A percentile compares a stretch with the other conserved stretches of the same genome.
These are phyloP conservation scores for Annulohypoxylon moriforme DNA, from an alignment of 495 filamentous ascomycete genomes.

Conservation along the genomic window DNA sequence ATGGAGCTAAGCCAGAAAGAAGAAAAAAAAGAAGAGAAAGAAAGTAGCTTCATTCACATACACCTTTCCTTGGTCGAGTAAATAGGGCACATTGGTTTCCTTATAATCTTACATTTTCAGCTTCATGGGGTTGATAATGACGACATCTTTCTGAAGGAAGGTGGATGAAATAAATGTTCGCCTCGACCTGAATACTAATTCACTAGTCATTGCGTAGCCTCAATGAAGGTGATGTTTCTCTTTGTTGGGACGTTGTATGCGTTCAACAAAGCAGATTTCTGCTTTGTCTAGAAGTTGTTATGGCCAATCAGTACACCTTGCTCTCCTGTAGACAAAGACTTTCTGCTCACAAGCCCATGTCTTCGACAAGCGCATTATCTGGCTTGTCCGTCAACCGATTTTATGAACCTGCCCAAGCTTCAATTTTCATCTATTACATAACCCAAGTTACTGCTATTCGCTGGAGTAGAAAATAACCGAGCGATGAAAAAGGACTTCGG, in stretches of 20 bases:
- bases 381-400: not conserved
- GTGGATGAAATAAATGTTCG: not conserved
- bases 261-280: slow-evolving; percentile 2
- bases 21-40: no score
- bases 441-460: not conserved
- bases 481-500: not conserved
- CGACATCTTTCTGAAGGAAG: no score
- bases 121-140: no score
- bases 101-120: no score
- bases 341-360: not conserved
- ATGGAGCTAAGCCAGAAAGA: no score
- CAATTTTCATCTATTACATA: not conserved
- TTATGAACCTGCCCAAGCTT: not conserved
- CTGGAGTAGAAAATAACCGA: not conserved
- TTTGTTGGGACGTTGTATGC: slow-evolving; percentile 1
- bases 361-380: not conserved
- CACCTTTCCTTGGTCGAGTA: no score
- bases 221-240: not conserved
- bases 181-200: not conserved
- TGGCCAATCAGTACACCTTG: not conserved
- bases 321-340: not conserved
- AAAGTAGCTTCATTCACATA: no score
- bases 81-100: no score
- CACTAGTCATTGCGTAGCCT: no score
- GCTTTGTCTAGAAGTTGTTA: slow-evolving; percentile 17